Conservation (phyloP, 352 stramenopile genomes). For the Phytophthora vignae region DNA sequence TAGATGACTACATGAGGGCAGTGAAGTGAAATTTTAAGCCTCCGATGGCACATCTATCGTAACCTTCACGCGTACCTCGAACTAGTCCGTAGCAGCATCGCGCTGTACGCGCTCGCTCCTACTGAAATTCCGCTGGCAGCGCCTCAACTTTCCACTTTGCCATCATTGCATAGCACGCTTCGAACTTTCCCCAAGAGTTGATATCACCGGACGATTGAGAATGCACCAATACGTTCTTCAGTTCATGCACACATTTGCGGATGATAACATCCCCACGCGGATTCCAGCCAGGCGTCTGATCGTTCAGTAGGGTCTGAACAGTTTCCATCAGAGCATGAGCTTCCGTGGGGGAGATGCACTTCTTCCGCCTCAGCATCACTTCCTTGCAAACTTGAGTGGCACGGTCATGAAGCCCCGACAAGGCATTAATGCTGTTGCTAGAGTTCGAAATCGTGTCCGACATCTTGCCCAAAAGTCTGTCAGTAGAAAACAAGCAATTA, state of each 20-base stretch:
- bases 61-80: too few species aligned
- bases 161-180: not conserved
- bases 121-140: too few species aligned
- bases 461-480: too few species aligned
- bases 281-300: not conserved
- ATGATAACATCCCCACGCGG: not conserved
- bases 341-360: not conserved
- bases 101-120: too few species aligned
- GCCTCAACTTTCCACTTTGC: not conserved
- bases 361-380: not conserved
- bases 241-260: not conserved
- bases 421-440: not conserved
- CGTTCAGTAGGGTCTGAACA: not conserved
- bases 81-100: too few species aligned
- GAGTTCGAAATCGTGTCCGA: not conserved
- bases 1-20: too few species aligned
- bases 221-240: not conserved
- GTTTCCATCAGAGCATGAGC: not conserved
- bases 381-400: not conserved
- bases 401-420: too few species aligned
- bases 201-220: not conserved
- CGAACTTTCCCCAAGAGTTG: not conserved
- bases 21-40: too few species aligned
- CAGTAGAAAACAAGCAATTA: too few species aligned
- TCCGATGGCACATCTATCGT: too few species aligned